Evolutionary conservation across 257 asterid genomes (phyloP), one percentile per base, ranked within the genome.

Genomic region (Cordia subcordata): DNA sequence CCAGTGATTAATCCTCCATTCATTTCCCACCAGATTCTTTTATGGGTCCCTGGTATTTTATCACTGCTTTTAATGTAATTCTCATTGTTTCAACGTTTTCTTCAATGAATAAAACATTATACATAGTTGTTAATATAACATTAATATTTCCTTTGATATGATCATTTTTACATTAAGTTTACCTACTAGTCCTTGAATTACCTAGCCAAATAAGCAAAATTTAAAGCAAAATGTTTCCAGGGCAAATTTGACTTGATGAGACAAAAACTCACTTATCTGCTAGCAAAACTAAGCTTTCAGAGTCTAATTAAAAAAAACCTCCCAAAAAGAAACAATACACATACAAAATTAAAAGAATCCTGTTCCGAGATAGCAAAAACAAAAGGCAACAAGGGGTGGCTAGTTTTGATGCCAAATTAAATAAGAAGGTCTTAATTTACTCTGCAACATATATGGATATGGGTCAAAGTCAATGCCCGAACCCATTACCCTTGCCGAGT

Each of bases 391-490:
- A 53, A 53, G 14, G 20, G 57, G 23, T 49, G 2, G 13, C 16
- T n/a, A 11, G 0, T 49, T 53, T 11, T 21, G 5, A 14, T 15
- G 16, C 8, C 20, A 18, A 13, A 20, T 16, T n/a, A n/a, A n/a
- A n/a, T n/a, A n/a, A n/a, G n/a, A 57, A 71, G 76, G 71, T 59
- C 38, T 67, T 35, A 66, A 66, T 65, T 60, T 42, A 72, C 65
- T 19, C 11, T 9, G n/a, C 12, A 45, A 49, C 47, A 45, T 8
- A 57, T 38, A 58, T n/a, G n/a, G n/a, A n/a, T 49, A 61, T 51
- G 32, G 27, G 61, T 69, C 63, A 49, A 73, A 84, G 87, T 85
- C 94, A 85, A 85, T 85, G 76, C 86, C 86, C 94, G 94, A 85
- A 82, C 87, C 94, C 55, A 60, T 50, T 49, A 73, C 75, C 82